Evolutionary conservation across 768 basidiomycete species (phyloP), one percentile per base, ranked within the genome.

Genomic region (Serpula lacrymans): DNA sequence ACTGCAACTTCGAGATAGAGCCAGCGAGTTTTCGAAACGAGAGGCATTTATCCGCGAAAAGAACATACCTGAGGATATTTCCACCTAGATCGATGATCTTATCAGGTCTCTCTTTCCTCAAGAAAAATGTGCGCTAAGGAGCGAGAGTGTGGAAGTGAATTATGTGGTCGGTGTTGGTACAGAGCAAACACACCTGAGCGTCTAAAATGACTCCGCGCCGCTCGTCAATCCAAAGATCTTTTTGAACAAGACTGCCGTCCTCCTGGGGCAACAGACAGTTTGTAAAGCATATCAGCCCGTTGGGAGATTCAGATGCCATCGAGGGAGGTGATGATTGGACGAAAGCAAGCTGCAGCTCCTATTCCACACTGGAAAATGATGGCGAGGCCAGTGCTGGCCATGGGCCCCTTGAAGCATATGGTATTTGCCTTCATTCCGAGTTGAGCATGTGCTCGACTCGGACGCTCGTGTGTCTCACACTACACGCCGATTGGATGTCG

Each of bases 161-260:
- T 9, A 39, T 18, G 25, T 40, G 14, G 36, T 32, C n/a, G 38
- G 29, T 4, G 18, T 17, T 23, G 10, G 6, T 21, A 28, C 18
- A 25, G 10, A 39, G 23, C 2, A 3, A 31, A 47, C 63, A 26
- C 41, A 80, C 86, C 69, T 88, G 84, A 10, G 87, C 74, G 61
- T 89, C 81, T 27, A 92, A 60, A 46, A 93, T 82, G 43, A 79
- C 66, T 0, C 91, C 91, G 17, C 77, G 72, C 5, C 67, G 65
- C 52, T 85, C 76, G 57, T 92, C 87, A 43, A 92, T 75, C 88
- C 88, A 91, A 14, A 92, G 67, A 52, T 91, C 88, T 52, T 79
- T 77, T 57, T 82, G 69, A 25, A 84, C 60, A 13, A 92, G 70
- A 37, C 70, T 77, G 13, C 90, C 90, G 54, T 92, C 88, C 57